Percentiles rank a stretch among this genome's conserved stretches.
These are phyloP conservation scores for Hirschfeldia incana DNA, from an alignment of 345 rosid species.

Conservation along the genomic window DNA sequence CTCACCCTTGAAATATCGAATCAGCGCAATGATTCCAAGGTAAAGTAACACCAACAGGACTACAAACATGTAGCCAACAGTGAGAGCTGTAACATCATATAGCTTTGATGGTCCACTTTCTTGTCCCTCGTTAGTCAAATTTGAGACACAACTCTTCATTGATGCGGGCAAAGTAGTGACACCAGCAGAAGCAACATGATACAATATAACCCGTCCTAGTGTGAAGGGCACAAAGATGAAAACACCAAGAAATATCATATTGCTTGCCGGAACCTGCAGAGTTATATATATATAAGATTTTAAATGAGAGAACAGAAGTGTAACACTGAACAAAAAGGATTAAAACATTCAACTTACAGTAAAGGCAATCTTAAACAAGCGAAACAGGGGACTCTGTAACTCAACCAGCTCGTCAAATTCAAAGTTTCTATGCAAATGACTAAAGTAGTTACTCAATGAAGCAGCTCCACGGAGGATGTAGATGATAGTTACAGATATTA, in stretches of 20 bases:
- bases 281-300: background rate
- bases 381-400: conserved; percentile 95
- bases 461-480: conserved; percentile 98
- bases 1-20: conserved; percentile 95
- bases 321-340: no score
- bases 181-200: conserved; percentile 62
- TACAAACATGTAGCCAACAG: conserved; percentile 85
- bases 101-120: conserved; percentile 70
- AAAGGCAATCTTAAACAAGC: background rate
- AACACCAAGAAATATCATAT: conserved; percentile 95
- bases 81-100: conserved; percentile 93
- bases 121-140: conserved; percentile 73
- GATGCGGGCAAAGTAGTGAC: conserved; percentile 52
- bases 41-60: conserved; percentile 73
- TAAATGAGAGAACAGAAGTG: no score
- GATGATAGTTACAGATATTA: conserved; percentile 92
- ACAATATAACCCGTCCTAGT: conserved; percentile 62
- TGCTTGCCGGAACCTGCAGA: conserved; percentile 91
- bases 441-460: conserved; percentile 91
- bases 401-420: conserved; percentile 98
- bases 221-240: conserved; percentile 90
- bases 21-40: conserved; percentile 73
- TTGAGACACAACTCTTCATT: conserved; percentile 57
- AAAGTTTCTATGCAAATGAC: conserved; percentile 93
- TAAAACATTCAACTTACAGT: background rate